phyloP scores from a whole-genome alignment of 2,329 filamentous ascomycete species.

The Cercospora sp. region DNA sequence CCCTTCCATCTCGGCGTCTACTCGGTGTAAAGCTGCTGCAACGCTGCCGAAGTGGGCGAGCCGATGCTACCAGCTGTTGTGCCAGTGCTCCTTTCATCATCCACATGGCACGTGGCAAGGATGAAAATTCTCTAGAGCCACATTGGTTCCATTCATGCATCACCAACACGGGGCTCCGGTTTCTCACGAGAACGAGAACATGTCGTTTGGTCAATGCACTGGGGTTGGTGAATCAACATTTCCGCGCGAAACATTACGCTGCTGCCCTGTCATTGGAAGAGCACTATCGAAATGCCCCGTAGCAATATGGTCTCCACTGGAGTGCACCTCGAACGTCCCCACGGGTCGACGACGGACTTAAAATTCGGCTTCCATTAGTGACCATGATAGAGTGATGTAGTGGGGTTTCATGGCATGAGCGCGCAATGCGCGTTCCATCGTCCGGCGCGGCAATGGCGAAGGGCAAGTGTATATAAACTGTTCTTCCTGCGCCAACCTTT shows the following conservation, averaged over 20 bases:
- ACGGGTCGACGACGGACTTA: slow-evolving; percentile 8
- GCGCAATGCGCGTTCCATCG: slow-evolving; percentile 3
- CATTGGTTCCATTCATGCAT: slow-evolving; percentile 8
- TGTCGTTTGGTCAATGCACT: slow-evolving; percentile 7
- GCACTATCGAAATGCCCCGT: slow-evolving; percentile 1
- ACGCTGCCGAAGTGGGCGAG: slow-evolving; percentile 10
- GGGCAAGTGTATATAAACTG: slow-evolving; percentile 11
- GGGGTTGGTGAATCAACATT: background rate
- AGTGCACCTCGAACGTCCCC: slow-evolving; percentile 13
- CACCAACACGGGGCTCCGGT: slow-evolving; percentile 11
- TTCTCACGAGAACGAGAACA: slow-evolving; percentile 1
- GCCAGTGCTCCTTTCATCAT: slow-evolving; percentile 1
- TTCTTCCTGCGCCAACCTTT: slow-evolving; percentile 13
- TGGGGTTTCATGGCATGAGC: slow-evolving; percentile 4
- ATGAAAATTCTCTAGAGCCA: slow-evolving; percentile 4
- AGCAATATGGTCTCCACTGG: slow-evolving; percentile 12
- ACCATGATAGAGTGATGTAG: slow-evolving; percentile 5
- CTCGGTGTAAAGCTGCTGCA: background rate
- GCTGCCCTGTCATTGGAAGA: background rate
- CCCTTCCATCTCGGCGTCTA: background rate
- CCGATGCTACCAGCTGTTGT: background rate
- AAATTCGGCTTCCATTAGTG: background rate
- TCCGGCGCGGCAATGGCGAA: slow-evolving; percentile 11
- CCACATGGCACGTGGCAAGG: slow-evolving; percentile 11
- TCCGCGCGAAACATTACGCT: background rate